Evolutionary conservation across 2,329 filamentous ascomycete species (phyloP).

Genomic region (Nigrograna mackinnonii): DNA sequence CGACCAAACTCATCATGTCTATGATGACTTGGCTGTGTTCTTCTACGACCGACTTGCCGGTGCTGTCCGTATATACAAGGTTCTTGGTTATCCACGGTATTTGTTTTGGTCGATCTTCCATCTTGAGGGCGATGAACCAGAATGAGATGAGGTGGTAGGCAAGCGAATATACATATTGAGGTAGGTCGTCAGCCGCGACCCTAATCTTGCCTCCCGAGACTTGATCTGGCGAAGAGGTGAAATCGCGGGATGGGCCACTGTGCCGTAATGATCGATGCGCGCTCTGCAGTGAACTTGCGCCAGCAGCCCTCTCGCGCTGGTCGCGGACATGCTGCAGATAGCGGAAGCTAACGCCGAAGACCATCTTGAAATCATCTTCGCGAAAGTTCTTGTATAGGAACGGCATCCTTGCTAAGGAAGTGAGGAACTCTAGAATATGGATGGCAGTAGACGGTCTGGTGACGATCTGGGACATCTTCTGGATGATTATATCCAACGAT

Average conservation of each 20-base stretch:
- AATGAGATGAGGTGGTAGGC: slow-evolving; percentile 96
- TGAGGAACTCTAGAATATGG: slow-evolving; percentile 95
- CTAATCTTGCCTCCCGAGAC: slow-evolving; percentile 43
- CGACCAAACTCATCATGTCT: slow-evolving; percentile 90
- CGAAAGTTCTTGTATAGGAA: slow-evolving; percentile 86
- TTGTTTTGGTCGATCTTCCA: slow-evolving; percentile 80
- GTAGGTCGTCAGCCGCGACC: slow-evolving; percentile 70
- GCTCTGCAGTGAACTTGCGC: slow-evolving; percentile 33
- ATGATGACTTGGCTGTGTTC: slow-evolving; percentile 93
- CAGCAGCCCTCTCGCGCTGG: slow-evolving; percentile 45
- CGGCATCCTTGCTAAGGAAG: slow-evolving; percentile 81
- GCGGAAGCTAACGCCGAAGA: slow-evolving; percentile 93
- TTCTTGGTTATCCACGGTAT: slow-evolving; percentile 91
- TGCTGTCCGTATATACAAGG: slow-evolving; percentile 74
- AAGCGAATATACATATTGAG: slow-evolving; percentile 90
- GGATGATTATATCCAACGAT: slow-evolving; percentile 80
- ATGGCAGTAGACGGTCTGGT: slow-evolving; percentile 90
- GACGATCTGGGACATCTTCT: slow-evolving; percentile 94
- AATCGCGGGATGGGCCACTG: slow-evolving; percentile 49
- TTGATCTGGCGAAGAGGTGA: slow-evolving; percentile 25
- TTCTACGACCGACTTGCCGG: slow-evolving; percentile 76
- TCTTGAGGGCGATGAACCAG: slow-evolving; percentile 91
- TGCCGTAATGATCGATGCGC: slow-evolving; percentile 43
- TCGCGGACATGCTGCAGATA: slow-evolving; percentile 90
- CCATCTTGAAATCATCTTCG: slow-evolving; percentile 88